phyloP scores from a whole-genome alignment of 768 basidiomycete genomes.

The button mushroom (Agaricus bisporus) region DNA sequence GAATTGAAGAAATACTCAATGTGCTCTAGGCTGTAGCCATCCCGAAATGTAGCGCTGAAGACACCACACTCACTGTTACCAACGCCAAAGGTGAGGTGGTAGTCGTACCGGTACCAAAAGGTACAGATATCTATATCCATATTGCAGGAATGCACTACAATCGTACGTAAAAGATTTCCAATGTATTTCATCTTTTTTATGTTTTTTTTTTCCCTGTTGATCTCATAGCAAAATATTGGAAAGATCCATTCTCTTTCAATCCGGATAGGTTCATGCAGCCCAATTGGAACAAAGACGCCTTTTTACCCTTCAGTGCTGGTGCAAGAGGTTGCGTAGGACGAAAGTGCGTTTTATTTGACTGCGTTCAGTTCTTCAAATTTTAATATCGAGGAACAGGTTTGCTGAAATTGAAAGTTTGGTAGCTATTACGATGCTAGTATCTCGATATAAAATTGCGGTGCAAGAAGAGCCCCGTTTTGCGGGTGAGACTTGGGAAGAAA shows the following conservation, averaged over 20 bases:
- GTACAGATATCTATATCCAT: conserved; percentile 20
- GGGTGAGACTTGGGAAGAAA: conserved; percentile 35
- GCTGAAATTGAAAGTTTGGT: conserved; percentile 42
- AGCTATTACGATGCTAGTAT: conserved; percentile 41
- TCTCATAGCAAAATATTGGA: conserved; percentile 39
- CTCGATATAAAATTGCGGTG: conserved; percentile 36
- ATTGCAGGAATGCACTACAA: conserved; percentile 34
- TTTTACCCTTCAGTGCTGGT: conserved; percentile 23
- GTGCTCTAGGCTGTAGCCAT: too few species aligned
- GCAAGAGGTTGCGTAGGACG: conserved; percentile 39
- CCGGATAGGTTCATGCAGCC: conserved; percentile 14
- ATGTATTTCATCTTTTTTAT: too few species aligned
- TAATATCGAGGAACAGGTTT: conserved; percentile 23
- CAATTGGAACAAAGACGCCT: conserved; percentile 16
- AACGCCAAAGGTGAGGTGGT: conserved; percentile 9
- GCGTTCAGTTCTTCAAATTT: too few species aligned
- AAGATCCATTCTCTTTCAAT: conserved; percentile 33
- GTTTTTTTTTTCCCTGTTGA: too few species aligned
- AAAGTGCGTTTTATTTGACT: conserved; percentile 20
- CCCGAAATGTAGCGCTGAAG: conserved; percentile 10
- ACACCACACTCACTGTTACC: conserved; percentile 9
- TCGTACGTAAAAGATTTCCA: too few species aligned
- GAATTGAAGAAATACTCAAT: too few species aligned
- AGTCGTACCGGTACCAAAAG: conserved; percentile 13
- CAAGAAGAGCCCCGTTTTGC: conserved; percentile 43